Evolutionary conservation across 345 rosid species (phyloP), one percentile per base, ranked within the genome.

Genomic region (Draba incana): DNA sequence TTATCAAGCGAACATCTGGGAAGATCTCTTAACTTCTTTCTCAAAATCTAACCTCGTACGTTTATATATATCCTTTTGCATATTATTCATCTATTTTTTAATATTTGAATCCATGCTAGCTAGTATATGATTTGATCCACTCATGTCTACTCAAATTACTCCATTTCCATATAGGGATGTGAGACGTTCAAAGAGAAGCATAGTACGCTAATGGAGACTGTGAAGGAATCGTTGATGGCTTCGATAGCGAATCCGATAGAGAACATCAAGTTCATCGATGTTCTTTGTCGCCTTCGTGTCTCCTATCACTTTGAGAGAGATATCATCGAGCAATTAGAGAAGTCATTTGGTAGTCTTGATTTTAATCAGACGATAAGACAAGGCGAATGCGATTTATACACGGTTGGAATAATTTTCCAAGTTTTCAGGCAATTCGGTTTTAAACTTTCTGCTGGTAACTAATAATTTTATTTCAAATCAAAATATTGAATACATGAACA

Each of bases 361-460:
- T 60, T 66, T 51, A 33, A 44, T 25, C 6, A 28, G 13, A 16
- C 0, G 42, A 45, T 52, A 62, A 24, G 56, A 45, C 13, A 53
- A 2, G 55, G 52, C 4, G 46, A 8, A 2, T 62, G 28, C 39
- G 48, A 71, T 62, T 52, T 71, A 10, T 44, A 53, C 48, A 70
- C 62, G 25, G 62, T 54, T 25, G 69, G 68, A 24, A 3, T 70
- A 11, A 6, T 54, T 35, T 71, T 71, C 16, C 75, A 71, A 71
- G 75, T 71, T 53, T 71, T 71, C 48, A 62, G 75, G 48, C 75
- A 71, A 8, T 71, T 62, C 3, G 75, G 75, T 0, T 71, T 62
- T 14, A 54, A 71, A 45, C 43, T 71, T 25, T 53, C 75, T 6
- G 39, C 69, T 1, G 69, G 75, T 71, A 71, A 37, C 10, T 13